Conservation (phyloP, 2,329 filamentous ascomycete species). For the Aspergillus sp. region DNA sequence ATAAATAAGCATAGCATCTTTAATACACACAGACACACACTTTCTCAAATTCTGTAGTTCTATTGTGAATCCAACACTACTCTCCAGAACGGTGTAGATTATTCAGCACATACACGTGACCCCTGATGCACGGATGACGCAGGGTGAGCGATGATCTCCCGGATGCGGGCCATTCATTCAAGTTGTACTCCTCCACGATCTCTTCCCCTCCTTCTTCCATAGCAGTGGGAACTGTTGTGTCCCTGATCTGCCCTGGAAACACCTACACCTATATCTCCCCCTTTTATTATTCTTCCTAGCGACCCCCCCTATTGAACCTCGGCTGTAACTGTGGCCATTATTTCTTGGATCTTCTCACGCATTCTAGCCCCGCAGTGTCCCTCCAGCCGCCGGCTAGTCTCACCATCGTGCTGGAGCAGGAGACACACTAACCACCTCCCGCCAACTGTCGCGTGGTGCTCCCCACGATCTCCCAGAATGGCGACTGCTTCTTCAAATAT, state of each 20-base stretch:
- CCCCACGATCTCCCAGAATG: constrained; percentile 19
- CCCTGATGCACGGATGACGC: constrained; percentile 30
- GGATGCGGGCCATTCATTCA: constrained; percentile 16
- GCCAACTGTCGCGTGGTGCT: constrained; percentile 6
- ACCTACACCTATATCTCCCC: background rate
- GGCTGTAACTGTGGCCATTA: background rate
- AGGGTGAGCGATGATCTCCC: constrained; percentile 29
- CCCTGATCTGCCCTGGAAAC: background rate
- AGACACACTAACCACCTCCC: constrained; percentile 5
- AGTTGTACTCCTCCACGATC: constrained; percentile 10
- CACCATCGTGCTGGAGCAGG: constrained; percentile 17
- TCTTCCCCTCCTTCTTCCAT: constrained; percentile 14
- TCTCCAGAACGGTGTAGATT: background rate
- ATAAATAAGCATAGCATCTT: too few species aligned
- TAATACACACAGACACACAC: too few species aligned
- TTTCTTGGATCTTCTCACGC: background rate
- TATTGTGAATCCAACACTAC: too few species aligned
- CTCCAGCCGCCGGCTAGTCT: constrained; percentile 10
- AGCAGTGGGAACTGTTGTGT: background rate
- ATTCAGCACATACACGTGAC: constrained; percentile 21
- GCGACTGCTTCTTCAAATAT: constrained; percentile 22
- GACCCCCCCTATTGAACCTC: background rate
- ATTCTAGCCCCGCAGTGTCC: background rate
- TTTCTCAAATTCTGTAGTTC: too few species aligned
- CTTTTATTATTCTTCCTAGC: background rate